Evolutionary conservation across 257 asterid genomes (phyloP).

Genomic region (Solanum boliviense): DNA sequence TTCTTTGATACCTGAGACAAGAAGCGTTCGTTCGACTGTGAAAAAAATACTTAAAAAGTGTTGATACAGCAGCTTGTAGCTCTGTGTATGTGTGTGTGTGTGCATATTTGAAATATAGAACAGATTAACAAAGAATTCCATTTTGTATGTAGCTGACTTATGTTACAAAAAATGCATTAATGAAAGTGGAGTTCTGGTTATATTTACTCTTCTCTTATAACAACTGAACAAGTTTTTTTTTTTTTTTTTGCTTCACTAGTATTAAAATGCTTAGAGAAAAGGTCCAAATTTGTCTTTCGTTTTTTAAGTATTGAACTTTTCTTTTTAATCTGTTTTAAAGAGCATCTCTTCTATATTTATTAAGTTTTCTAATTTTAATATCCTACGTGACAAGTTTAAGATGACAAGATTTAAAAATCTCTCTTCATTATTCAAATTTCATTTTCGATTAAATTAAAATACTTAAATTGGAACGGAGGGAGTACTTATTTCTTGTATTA

Average conservation of each 20-base stretch:
- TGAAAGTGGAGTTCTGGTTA: background rate
- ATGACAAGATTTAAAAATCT: too few species aligned
- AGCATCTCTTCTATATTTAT: too few species aligned
- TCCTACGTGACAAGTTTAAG: too few species aligned
- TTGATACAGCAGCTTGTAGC: background rate
- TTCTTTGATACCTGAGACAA: background rate
- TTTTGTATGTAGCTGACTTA: background rate
- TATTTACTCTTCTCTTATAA: background rate
- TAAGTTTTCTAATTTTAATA: too few species aligned
- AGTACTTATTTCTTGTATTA: background rate
- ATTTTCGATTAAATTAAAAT: too few species aligned
- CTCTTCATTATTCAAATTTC: background rate
- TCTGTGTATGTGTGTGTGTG: background rate
- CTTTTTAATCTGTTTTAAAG: too few species aligned
- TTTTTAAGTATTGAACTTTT: too few species aligned
- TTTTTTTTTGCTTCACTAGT: background rate
- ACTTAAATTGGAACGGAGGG: background rate
- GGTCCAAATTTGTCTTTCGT: background rate
- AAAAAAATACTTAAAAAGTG: background rate
- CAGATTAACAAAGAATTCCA: background rate
- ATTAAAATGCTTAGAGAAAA: background rate
- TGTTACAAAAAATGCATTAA: background rate
- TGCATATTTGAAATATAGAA: background rate
- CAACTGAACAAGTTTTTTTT: background rate
- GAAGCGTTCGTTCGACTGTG: background rate